Evolutionary conservation across 805 yeast genomes (phyloP), one percentile per base, ranked within the genome.

Genomic region (Wickerhamiella bombiphila): DNA sequence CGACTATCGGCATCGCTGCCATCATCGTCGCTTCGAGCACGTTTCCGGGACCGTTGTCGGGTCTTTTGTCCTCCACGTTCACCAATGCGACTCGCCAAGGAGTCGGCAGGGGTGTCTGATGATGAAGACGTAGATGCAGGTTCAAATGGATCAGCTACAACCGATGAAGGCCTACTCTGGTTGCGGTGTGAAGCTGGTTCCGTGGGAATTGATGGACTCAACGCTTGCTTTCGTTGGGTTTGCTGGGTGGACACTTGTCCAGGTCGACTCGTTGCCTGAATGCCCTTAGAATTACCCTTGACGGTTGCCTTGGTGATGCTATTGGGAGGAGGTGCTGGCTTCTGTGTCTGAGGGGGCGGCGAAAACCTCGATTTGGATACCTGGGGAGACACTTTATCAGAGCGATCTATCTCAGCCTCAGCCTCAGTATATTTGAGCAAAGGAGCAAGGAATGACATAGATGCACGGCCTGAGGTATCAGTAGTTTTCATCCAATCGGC

Each of bases 1-100:
- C 50, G 44, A 31, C 50, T 46, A 25, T 46, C 50, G n/a, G 36
- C 42, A n/a, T 43, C 45, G 2, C 35, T 41, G 9, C 26, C 26
- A 24, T 24, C 26, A 9, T 24, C 26, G 9, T 9, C 9, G 26
- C 13, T 13, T 9, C 13, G 26, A 24, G 11, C 11, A 9, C 26
- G 26, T 13, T 24, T 24, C 26, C 11, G 13, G 13, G 11, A 9
- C 11, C 26, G 26, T 9, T 24, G 9, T 9, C 9, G 26, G 11
- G 9, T 24, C 26, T 24, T 24, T n/a, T n/a, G 9, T n/a, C n/a
- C n/a, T n/a, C n/a, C n/a, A n/a, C n/a, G n/a, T n/a, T n/a, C n/a
- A n/a, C n/a, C n/a, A 24, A 9, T 24, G 26, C 26, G 26, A 9
- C 26, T 13, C 26, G 26, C 11, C 9, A 13, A 13, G 26, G 9